These are phyloP conservation scores for Prunus davidiana DNA, from an alignment of 306 rosid genomes.

Conservation along the genomic window DNA sequence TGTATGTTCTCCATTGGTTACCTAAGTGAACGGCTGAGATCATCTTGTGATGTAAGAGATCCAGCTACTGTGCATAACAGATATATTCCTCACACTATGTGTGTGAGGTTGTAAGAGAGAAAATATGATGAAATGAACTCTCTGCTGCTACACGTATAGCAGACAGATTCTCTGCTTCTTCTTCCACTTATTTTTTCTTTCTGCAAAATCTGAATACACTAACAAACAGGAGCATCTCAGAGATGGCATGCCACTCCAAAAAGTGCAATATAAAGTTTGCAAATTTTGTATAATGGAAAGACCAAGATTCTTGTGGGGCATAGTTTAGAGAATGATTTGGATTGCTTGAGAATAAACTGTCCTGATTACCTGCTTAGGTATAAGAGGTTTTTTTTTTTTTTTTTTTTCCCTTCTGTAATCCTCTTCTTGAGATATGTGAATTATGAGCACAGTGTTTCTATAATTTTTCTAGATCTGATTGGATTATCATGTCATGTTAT, in stretches of 20 bases:
- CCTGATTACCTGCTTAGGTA: constrained; percentile 81
- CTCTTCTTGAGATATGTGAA: background rate
- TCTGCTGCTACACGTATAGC: too few species aligned
- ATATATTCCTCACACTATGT: too few species aligned
- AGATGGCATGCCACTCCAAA: constrained; percentile 63
- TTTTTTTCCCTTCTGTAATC: background rate
- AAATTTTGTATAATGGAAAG: constrained; percentile 64
- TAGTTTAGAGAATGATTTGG: constrained; percentile 64
- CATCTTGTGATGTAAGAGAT: too few species aligned
- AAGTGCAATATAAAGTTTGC: constrained; percentile 59
- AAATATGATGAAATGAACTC: too few species aligned
- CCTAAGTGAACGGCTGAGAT: too few species aligned
- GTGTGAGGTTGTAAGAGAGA: too few species aligned
- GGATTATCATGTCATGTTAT: background rate
- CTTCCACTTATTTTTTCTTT: too few species aligned
- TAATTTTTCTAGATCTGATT: background rate
- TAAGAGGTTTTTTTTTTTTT: background rate
- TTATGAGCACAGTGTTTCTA: background rate
- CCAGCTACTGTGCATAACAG: too few species aligned
- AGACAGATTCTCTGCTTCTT: too few species aligned
- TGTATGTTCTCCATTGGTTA: too few species aligned
- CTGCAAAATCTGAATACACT: too few species aligned
- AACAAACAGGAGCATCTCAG: constrained; percentile 69
- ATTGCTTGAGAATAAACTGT: constrained; percentile 61
- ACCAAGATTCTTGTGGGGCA: constrained; percentile 88